These are phyloP conservation scores for Hemileia vastatrix DNA, from an alignment of 1,284 basidiomycete genomes.

Conservation along the genomic window DNA sequence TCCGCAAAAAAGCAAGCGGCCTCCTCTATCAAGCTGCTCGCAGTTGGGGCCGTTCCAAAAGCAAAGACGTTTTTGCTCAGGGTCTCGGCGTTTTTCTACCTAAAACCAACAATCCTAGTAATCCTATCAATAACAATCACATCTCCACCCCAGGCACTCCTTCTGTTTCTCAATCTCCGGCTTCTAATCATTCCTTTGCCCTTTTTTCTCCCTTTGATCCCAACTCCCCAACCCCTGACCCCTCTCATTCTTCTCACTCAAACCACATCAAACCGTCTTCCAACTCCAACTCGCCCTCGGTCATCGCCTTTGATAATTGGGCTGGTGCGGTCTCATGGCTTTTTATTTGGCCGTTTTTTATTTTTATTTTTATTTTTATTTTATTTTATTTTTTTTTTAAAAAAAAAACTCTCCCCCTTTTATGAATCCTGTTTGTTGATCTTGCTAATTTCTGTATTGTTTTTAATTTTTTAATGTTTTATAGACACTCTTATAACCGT, in stretches of 20 bases:
- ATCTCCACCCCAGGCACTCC: neutral
- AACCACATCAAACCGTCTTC: neutral
- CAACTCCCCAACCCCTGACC: too few relatives aligned
- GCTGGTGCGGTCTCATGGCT: too few relatives aligned
- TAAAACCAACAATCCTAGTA: neutral
- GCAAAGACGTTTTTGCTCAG: slow-evolving; percentile 16
- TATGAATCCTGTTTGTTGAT: too few relatives aligned
- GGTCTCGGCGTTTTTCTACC: slow-evolving; percentile 14
- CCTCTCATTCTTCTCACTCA: neutral
- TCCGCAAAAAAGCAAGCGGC: slow-evolving; percentile 21
- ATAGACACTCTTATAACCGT: too few relatives aligned
- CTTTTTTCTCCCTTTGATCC: too few relatives aligned
- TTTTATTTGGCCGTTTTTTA: too few relatives aligned
- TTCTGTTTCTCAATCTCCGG: neutral
- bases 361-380: too few relatives aligned
- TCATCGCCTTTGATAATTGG: neutral
- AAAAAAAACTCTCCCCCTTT: too few relatives aligned
- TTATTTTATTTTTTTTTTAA: too few relatives aligned
- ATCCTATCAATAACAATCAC: neutral
- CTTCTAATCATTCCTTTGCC: neutral
- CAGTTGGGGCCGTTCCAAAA: slow-evolving; percentile 21
- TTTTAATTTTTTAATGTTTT: too few relatives aligned
- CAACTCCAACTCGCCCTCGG: neutral
- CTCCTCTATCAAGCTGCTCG: slow-evolving; percentile 20
- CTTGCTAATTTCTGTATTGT: too few relatives aligned